Base-by-base conservation (phyloP, 495 filamentous ascomycete genomes). In the Mytilinidion resinicola region DNA sequence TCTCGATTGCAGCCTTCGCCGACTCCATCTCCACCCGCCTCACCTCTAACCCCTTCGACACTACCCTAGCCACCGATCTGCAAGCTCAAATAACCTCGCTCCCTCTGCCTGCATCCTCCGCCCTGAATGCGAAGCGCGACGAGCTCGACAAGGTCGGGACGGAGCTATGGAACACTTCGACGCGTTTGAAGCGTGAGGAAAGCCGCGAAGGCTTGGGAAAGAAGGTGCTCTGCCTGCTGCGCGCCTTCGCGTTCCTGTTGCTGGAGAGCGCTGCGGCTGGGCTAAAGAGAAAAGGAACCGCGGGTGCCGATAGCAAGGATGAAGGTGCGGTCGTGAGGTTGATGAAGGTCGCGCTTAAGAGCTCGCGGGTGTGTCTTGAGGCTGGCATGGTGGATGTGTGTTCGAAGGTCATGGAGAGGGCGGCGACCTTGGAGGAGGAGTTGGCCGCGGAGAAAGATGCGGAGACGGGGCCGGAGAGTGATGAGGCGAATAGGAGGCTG, bases 171-270 rank as follows among this genome's bases (percentile, higher is more conserved):
- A 91, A 92, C 63, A 62, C 82, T 15, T 80, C 83, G 53, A 83
- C 81, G 4, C 76, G 79, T 9, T 63, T 84, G 21, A 68, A 64
- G 34, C 67, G 71, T 19, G 60, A 67, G 14, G 62, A 37, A 9
- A 55, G 9, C 36, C 52, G 37, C 3, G 43, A 53, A 4, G 49
- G 39, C n/a, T 30, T 6, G 6, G 25, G 25, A 30, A 50, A 44
- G 21, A 25, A 17, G 21, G 33, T 63, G 1, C n/a, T 70, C n/a
- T 69, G 65, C 49, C 54, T 72, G 10, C 78, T 81, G 4, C 83
- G 85, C 51, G 78, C 83, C 34, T 80, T 93, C 54, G 84, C 87
- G 2, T 90, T 87, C 61, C 72, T 83, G 25, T 73, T 96, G 58
- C 71, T 96, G 39, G 86, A 84, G 33, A 70, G 78, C 41, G 84